These are phyloP conservation scores for Jatropha curcas DNA, from an alignment of 345 rosid genomes.

Conservation along the genomic window DNA sequence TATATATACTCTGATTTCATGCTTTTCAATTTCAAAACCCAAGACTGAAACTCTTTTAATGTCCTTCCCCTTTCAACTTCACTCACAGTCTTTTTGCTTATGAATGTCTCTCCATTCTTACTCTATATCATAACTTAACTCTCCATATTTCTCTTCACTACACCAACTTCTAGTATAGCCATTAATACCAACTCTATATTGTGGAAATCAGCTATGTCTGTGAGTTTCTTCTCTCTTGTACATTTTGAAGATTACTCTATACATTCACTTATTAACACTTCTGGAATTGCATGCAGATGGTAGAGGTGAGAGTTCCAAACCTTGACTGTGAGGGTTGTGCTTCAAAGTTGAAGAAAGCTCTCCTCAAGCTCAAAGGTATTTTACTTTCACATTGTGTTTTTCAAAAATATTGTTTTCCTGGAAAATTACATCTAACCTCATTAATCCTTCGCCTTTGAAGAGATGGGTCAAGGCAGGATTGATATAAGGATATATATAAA, in stretches of 20 bases:
- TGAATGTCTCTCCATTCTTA: too few relatives aligned
- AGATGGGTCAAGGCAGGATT: too few relatives aligned
- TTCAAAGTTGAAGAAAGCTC: slow-evolving; percentile 79
- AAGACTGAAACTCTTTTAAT: slow-evolving; percentile 21
- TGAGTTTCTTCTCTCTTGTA: slow-evolving; percentile 31
- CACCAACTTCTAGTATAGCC: background rate
- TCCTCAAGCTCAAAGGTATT: slow-evolving; percentile 84
- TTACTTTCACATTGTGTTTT: background rate
- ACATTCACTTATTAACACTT: background rate
- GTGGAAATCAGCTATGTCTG: slow-evolving; percentile 43
- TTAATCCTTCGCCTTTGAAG: too few relatives aligned
- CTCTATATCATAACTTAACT: too few relatives aligned
- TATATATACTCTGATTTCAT: slow-evolving; percentile 24
- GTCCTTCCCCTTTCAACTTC: slow-evolving; percentile 2
- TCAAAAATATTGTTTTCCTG: too few relatives aligned
- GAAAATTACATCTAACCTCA: too few relatives aligned
- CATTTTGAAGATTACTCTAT: background rate
- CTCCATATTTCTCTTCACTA: background rate
- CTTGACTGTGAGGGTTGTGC: slow-evolving; percentile 93
- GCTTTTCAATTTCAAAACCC: slow-evolving; percentile 56
- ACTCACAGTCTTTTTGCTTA: too few relatives aligned
- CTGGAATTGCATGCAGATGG: slow-evolving; percentile 34
- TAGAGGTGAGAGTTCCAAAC: slow-evolving; percentile 89
- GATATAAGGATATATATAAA: too few relatives aligned
- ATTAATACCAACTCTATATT: background rate